Evolutionary conservation across 257 asterid species (phyloP).

Genomic region (Ligustrum vulgare): DNA sequence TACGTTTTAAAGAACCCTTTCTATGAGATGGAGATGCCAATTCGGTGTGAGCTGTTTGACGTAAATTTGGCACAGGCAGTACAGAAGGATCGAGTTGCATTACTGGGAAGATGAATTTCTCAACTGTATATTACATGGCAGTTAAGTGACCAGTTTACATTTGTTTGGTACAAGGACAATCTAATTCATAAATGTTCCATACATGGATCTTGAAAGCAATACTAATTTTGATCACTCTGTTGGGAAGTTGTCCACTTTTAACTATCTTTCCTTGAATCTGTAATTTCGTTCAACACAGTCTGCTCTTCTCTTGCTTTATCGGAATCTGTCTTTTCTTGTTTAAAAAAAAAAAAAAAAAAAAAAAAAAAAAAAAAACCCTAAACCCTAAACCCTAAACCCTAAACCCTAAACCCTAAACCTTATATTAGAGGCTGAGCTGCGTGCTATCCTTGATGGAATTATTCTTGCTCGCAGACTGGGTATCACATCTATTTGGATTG

Average conservation of each 20-base stretch:
- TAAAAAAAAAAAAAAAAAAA: too few relatives aligned
- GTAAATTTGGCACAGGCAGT: slow-evolving; percentile 78
- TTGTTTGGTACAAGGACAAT: background rate
- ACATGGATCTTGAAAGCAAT: background rate
- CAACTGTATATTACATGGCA: slow-evolving; percentile 3
- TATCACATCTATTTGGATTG: too few relatives aligned
- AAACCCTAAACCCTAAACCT: too few relatives aligned
- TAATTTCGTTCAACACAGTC: too few relatives aligned
- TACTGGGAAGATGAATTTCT: slow-evolving; percentile 68
- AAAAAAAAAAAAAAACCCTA: too few relatives aligned
- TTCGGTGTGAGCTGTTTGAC: slow-evolving; percentile 87
- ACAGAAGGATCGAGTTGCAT: slow-evolving; percentile 80
- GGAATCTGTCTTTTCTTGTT: too few relatives aligned
- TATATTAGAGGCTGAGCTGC: too few relatives aligned
- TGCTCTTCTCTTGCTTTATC: background rate
- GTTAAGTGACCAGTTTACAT: background rate
- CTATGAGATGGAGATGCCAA: slow-evolving; percentile 99
- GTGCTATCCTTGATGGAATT: too few relatives aligned
- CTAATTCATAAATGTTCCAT: background rate
- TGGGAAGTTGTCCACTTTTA: background rate
- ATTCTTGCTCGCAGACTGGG: too few relatives aligned
- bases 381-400: too few relatives aligned
- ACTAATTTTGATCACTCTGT: background rate
- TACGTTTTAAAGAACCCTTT: slow-evolving; percentile 92
- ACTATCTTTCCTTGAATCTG: background rate